Evolutionary conservation across 805 yeast genomes (phyloP), one percentile per base, ranked within the genome.

Genomic region (Barnettozyma vustinii): DNA sequence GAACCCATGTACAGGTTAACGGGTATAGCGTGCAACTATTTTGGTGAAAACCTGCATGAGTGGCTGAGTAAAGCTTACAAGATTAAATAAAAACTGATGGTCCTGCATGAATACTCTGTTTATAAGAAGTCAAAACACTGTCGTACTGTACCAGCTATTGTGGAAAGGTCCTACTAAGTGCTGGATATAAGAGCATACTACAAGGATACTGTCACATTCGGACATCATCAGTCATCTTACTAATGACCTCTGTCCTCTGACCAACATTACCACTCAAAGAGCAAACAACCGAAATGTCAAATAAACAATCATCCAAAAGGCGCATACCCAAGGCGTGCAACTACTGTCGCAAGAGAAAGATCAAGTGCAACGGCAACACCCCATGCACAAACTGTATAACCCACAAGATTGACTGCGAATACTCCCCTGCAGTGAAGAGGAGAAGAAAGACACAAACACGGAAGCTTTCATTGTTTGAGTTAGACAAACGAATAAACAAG

Each of bases 381-480:
- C 62, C 92, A 1, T 87, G 94, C 64, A 76, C 83, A 25, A 91
- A 86, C 61, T 90, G 96, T 62, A 84, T 95, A 3, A 95, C 84
- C 2, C 91, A 89, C 65, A 76, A 83, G 21, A 87, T 85, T 62
- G 84, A 79, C 40, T 90, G 97, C 65, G 80, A 91, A 0, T 90
- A 90, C 65, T 57, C 64, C 4, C 55, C 59, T 48, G 54, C 59
- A 1, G 44, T 55, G 9, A 52, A 54, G 37, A 58, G 53, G 48
- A 60, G 56, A 52, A 59, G 54, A 49, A 50, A 48, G 16, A 42
- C 32, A 20, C 42, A 45, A n/a, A 40, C 40, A 0, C 59, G 55
- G 54, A 60, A 58, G 42, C 47, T 55, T 19, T 53, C 60, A 4
- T 27, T 60, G 16, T 57, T 55, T 33, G 62, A 60, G 4, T 21